Base-by-base conservation (phyloP, 2,329 filamentous ascomycete genomes). In the Phyllosticta citribraziliensis region DNA sequence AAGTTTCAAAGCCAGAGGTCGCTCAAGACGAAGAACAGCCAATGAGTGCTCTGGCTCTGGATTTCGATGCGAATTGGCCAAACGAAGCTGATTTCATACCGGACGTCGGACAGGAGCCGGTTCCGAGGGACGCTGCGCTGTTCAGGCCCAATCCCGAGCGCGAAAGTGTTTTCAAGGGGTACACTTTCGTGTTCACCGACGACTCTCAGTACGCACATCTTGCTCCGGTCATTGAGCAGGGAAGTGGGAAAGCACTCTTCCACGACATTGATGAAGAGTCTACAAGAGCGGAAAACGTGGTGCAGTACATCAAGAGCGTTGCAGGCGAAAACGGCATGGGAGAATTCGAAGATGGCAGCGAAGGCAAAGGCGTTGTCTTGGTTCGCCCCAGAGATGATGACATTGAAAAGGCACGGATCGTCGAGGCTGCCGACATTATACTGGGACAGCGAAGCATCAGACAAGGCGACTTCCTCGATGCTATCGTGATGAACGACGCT, bases 401-500 rank as follows among this genome's bases (percentile, higher is more conserved):
- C 2, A 72, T 87, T 20, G 79, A 84, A 54, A 47, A n/a, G 40
- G 40, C 40, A n/a, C 40, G 40, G 6, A n/a, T 47, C 40, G 17
- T 12, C n/a, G 12, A 47, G 40, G n/a, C 40, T 8, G 40, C n/a
- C n/a, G 40, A 47, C 17, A 47, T 47, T n/a, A 47, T 47, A 8
- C 81, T 95, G 12, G 87, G 91, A 63, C 91, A 96, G 70, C 84
- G 91, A 3, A 86, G 91, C 2, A 87, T 97, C 58, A 86, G 93
- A 66, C 91, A 97, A 69, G 91, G 88, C 62, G 92, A 97, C 67
- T 96, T 99, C 64, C 80, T 99, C 2, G 91, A 96, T 72, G 89
- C 89, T 1, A 94, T 99, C 54, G 76, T 97, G 27, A 85, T 80
- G n/a, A 88, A 88, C 57, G 87, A 97, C 74, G 84, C 90, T 6